Base-by-base conservation (phyloP, 2,329 filamentous ascomycete genomes). In the Alternaria panax region DNA sequence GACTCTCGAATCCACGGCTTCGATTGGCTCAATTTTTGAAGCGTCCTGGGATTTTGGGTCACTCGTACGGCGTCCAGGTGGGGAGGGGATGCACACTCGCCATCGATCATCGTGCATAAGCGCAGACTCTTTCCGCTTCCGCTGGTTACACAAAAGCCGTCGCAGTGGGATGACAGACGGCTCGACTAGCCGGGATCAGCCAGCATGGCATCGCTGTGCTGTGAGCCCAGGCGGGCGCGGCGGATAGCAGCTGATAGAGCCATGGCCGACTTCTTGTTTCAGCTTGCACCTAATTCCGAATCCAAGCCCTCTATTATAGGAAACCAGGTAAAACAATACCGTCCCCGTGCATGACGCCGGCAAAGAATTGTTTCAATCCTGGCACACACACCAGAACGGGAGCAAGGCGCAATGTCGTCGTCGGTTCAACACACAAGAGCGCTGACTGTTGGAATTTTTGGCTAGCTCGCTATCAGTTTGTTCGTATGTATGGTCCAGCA, bases 121-220 rank as follows among this genome's bases (percentile, higher is more conserved):
- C 54, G 27, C 62, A 48, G 45, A 50, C 27, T 41, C 46, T 66
- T 42, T 38, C 66, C 65, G 63, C 59, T 65, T 74, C 63, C 65
- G 62, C 64, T 36, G 52, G 69, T 48, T 65, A 66, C 72, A 73
- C 72, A 63, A 41, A 60, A 51, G 41, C 70, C 70, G 47, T 54
- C 27, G 55, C 16, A 51, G n/a, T 59, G 63, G 67, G 42, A 62
- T 55, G 57, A 54, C 54, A 57, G 60, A 64, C 45, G 52, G 14
- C 53, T 65, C 51, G 59, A 53, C 52, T 52, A 60, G 52, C 48
- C 27, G 58, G 41, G 58, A 48, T 40, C 46, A 48, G 41, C 54
- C 42, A 27, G 50, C 20, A 20, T 50, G 5, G 25, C 28, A 43
- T 45, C 11, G 25, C 9, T 50, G 47, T 50, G 48, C 20, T 43